phyloP scores from a whole-genome alignment of 2,329 filamentous ascomycete species.

The Alternaria metachromatica region DNA sequence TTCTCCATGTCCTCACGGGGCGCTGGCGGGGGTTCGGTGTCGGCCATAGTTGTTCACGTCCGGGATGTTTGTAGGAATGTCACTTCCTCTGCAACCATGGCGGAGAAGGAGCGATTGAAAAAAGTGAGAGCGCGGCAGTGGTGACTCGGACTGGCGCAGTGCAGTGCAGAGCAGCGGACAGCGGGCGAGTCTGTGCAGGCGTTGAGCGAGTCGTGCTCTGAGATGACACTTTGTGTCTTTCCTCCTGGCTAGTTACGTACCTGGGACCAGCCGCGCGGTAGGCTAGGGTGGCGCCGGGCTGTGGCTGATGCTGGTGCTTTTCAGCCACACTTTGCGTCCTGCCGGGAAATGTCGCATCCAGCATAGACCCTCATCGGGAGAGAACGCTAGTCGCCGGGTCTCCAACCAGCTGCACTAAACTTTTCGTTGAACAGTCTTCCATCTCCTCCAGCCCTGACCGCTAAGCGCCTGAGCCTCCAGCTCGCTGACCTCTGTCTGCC shows the following conservation, averaged over 20 bases:
- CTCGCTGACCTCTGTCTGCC: constrained; percentile 5
- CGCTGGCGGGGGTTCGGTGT: constrained; percentile 30
- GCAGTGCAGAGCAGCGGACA: constrained; percentile 1
- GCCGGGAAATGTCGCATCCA: constrained; percentile 15
- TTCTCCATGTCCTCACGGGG: constrained; percentile 13
- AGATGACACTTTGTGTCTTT: constrained; percentile 33
- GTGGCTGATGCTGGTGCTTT: no score
- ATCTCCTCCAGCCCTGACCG: constrained; percentile 25
- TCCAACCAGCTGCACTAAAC: constrained; percentile 30
- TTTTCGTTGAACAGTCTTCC: constrained; percentile 41
- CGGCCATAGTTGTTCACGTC: constrained; percentile 43
- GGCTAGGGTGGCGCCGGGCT: background rate
- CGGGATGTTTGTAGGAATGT: constrained; percentile 23
- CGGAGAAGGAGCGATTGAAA: constrained; percentile 20
- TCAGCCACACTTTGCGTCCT: background rate
- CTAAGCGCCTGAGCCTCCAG: constrained; percentile 27
- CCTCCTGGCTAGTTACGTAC: constrained; percentile 29
- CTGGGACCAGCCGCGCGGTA: constrained; percentile 18
- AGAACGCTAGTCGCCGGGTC: constrained; percentile 22
- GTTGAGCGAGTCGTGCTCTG: constrained; percentile 11
- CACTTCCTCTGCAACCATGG: constrained; percentile 32
- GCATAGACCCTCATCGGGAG: constrained; percentile 10
- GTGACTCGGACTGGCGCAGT: constrained; percentile 8
- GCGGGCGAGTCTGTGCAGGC: background rate
- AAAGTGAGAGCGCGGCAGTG: constrained; percentile 6